Conservation (phyloP, 257 asterid species). For the Craterostigma plantagineum region DNA sequence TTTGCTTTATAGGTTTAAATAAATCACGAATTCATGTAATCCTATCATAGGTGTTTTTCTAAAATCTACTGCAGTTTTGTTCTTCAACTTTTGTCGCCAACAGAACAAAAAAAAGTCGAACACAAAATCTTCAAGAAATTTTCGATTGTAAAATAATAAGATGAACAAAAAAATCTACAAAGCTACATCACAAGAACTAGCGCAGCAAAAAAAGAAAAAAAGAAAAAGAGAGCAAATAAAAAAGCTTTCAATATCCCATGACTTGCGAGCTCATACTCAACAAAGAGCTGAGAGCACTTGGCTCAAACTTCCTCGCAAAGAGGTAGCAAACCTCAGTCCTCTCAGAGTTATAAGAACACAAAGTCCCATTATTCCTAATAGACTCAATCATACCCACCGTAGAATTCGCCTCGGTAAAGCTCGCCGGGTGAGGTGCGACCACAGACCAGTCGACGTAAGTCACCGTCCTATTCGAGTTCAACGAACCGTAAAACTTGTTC, state of each 20-base stretch:
- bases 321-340: conserved; percentile 38
- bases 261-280: conserved; percentile 33
- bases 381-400: conserved; percentile 34
- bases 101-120: too few species aligned
- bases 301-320: conserved; percentile 83
- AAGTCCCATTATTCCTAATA: conserved; percentile 37
- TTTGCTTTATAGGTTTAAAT: too few species aligned
- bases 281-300: conserved; percentile 53
- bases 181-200: too few species aligned
- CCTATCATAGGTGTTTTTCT: too few species aligned
- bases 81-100: too few species aligned
- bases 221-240: too few species aligned
- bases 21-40: too few species aligned
- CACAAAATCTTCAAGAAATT: too few species aligned
- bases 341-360: conserved; percentile 39
- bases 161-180: too few species aligned
- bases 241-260: conserved; percentile 43
- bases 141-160: too few species aligned
- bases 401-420: conserved; percentile 30
- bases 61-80: too few species aligned
- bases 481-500: conserved; percentile 39
- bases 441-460: conserved; percentile 83
- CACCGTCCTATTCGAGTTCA: conserved; percentile 56
- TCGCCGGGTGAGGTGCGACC: conserved; percentile 69
- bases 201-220: not conserved